Conservation (phyloP, 371 early-diverging fungal species). For the Actinomortierella ambigua region DNA sequence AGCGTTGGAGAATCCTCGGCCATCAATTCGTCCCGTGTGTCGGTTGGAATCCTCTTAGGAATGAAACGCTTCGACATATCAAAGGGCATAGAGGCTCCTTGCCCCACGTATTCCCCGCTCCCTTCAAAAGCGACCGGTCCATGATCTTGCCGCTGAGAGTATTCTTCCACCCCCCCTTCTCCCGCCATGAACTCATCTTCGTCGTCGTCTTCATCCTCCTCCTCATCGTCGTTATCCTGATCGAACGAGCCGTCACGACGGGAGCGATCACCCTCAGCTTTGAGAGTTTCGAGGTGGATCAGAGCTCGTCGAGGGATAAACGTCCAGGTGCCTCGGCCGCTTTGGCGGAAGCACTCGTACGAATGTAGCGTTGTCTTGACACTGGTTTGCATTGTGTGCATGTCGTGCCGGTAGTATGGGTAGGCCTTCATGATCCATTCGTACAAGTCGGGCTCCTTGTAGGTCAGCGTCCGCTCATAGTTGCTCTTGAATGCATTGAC, state of each 20-base stretch:
- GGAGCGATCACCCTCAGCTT: slow-evolving; percentile 24
- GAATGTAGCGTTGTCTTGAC: slow-evolving; percentile 42
- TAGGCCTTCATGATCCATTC: slow-evolving; percentile 48
- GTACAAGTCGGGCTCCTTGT: slow-evolving; percentile 45
- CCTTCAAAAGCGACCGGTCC: too few relatives aligned
- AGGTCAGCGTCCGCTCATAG: slow-evolving; percentile 48
- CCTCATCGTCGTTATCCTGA: slow-evolving; percentile 19
- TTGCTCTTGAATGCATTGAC: slow-evolving; percentile 50
- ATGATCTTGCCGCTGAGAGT: too few relatives aligned
- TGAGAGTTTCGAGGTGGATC: slow-evolving; percentile 43
- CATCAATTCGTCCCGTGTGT: slow-evolving; percentile 18
- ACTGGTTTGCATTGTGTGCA: slow-evolving; percentile 47
- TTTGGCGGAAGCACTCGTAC: slow-evolving; percentile 47
- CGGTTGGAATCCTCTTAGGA: slow-evolving; percentile 26
- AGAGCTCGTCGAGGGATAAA: slow-evolving; percentile 45
- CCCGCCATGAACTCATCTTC: slow-evolving; percentile 16
- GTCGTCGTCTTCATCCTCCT: slow-evolving; percentile 14
- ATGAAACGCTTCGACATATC: too few relatives aligned
- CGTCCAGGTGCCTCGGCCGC: slow-evolving; percentile 47
- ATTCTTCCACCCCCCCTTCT: neutral
- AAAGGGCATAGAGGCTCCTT: too few relatives aligned
- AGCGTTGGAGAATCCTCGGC: slow-evolving; percentile 37
- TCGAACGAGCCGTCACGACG: slow-evolving; percentile 16
- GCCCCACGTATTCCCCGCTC: too few relatives aligned
- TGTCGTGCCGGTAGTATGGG: slow-evolving; percentile 46